Evolutionary conservation across 768 basidiomycete species (phyloP).

Genomic region (Lactarius tabidus): DNA sequence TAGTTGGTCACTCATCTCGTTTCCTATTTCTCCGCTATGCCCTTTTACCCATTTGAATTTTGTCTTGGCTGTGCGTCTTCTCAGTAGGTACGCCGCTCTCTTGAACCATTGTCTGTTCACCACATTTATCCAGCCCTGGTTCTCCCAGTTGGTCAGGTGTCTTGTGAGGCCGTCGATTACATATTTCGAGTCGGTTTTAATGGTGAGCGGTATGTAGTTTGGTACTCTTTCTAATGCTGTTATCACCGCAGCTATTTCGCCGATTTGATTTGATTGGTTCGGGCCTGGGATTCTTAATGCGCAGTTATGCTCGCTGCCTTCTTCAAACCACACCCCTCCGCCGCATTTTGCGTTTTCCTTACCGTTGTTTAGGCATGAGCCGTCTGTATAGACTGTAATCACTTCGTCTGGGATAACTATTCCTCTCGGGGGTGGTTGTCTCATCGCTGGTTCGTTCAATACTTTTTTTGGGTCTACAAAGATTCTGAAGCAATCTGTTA

Average conservation of each 20-base stretch:
- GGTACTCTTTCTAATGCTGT: neutral
- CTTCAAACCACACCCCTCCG: constrained; percentile 12
- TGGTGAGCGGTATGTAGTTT: neutral
- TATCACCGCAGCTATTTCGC: neutral
- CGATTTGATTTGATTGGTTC: neutral
- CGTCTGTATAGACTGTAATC: constrained; percentile 29
- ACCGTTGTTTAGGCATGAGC: constrained; percentile 28
- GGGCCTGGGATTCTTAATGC: neutral
- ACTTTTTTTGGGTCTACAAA: no score
- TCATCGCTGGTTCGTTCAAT: no score
- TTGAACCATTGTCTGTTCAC: neutral
- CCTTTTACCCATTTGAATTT: constrained; percentile 3
- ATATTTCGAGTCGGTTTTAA: neutral
- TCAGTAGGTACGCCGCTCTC: neutral
- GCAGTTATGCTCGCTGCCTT: neutral
- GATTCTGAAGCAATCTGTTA: no score
- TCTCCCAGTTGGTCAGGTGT: neutral
- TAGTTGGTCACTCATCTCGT: neutral
- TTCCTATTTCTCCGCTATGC: neutral
- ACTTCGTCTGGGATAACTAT: neutral
- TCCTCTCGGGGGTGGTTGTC: neutral
- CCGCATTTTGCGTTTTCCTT: constrained; percentile 26
- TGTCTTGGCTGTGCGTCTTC: neutral
- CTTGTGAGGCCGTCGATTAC: neutral
- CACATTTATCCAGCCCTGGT: neutral